Percentiles rank a stretch among this genome's conserved stretches.
phyloP scores from a whole-genome alignment of 306 rosid genomes.

The cucumber (Cucumis sativus) region Cucumber_9930_V3 NC_026657.2:16562501-16563000 shows the following conservation, averaged over 20 bases:
- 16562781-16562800: background rate
- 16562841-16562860: background rate
- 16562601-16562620: constrained; percentile 1
- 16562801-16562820: background rate
- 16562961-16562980: constrained; percentile 6
- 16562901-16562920: background rate
- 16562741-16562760: background rate
- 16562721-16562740: background rate
- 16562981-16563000: constrained; percentile 1
- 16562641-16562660: background rate
- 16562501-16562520: background rate
- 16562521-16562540: background rate
- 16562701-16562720: background rate
- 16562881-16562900: background rate
- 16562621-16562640: constrained; percentile 4
- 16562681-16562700: background rate
- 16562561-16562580: background rate
- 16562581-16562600: background rate
- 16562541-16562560: background rate
- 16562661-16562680: constrained; percentile 3
- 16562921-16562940: background rate
- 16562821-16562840: background rate
- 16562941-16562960: background rate
- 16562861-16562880: background rate
- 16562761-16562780: background rate